Percentiles rank a stretch among this genome's conserved stretches.
Evolutionary conservation across 257 asterid genomes (phyloP).

Genomic region (Lycium barbarum): DNA sequence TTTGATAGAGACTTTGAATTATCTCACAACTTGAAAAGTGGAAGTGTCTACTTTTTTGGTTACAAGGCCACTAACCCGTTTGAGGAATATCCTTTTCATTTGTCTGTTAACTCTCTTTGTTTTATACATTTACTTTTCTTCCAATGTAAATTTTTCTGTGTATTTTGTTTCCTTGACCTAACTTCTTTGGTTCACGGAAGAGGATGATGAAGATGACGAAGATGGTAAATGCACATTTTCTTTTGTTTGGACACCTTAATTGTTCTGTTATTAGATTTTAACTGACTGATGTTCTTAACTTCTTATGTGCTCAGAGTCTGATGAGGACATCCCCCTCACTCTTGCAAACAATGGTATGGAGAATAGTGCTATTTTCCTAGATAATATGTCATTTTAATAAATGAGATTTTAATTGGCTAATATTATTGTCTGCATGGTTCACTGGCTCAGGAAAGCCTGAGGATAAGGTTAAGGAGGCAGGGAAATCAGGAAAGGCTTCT

Average conservation of each 20-base stretch:
- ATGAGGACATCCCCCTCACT: conserved; percentile 53
- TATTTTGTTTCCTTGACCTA: conserved; percentile 58
- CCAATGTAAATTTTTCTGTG: background rate
- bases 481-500: conserved; percentile 14
- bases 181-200: conserved; percentile 41
- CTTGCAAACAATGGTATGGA: conserved; percentile 50
- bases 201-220: conserved; percentile 51
- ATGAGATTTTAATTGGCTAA: background rate
- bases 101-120: background rate
- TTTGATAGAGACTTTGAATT: conserved; percentile 66
- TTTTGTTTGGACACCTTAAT: background rate
- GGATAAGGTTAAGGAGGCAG: conserved; percentile 49
- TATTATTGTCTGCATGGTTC: background rate
- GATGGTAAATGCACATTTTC: background rate
- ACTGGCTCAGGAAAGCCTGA: conserved; percentile 50
- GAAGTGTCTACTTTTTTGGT: conserved; percentile 77
- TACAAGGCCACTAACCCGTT: conserved; percentile 58
- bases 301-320: conserved; percentile 48
- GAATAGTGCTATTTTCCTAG: background rate
- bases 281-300: background rate
- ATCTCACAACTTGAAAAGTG: conserved; percentile 79
- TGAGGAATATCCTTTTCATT: conserved; percentile 70
- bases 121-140: conserved; percentile 2
- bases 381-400: background rate
- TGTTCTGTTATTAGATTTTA: background rate